Base-by-base conservation (phyloP, 106 monocot genomes). In the Agapanthus africanus region DNA sequence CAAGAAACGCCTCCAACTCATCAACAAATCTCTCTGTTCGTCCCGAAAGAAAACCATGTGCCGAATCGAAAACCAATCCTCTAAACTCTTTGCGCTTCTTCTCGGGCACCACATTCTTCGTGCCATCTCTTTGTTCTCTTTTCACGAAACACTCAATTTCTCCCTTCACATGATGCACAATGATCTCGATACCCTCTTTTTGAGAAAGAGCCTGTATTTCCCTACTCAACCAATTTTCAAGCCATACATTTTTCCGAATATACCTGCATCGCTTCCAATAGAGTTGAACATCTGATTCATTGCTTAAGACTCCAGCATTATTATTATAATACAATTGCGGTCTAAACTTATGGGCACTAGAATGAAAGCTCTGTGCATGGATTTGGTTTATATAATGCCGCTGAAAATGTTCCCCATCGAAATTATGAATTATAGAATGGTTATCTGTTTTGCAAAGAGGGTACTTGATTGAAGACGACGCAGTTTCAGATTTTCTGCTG, bases 121-220 rank as follows among this genome's bases (percentile, higher is more conserved):
- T 39, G 26, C 51, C 62, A 4, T 73, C 41, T 21, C 36, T 49
- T 65, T 69, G 30, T 57, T 76, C 80, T 85, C 89, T 87, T 79
- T 63, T 79, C 22, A 77, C 78, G 39, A 97, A 89, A 46, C 78
- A 70, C 25, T 99, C 84, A 16, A 90, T 49, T 33, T 81, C 80
- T 70, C 97, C 87, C 79, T 83, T 72, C 71, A 99, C 69, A 50
- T 99, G 97, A 84, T 87, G 82, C 63, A 90, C 40, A 47, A 99
- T 79, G 25, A 92, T 64, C 32, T 87, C 90, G 22, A 84, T 87
- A 68, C 90, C 79, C 59, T 84, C 77, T 54, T 87, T 89, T 92
- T 99, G 57, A 11, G 21, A 75, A 73, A 87, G 78, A 72, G 82
- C 67, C 65, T 91, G 91, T 66, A 91, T 79, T 72, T 91, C 91